Base-by-base conservation (phyloP, 2,329 filamentous ascomycete species). In the Phialocephala sp. region DNA sequence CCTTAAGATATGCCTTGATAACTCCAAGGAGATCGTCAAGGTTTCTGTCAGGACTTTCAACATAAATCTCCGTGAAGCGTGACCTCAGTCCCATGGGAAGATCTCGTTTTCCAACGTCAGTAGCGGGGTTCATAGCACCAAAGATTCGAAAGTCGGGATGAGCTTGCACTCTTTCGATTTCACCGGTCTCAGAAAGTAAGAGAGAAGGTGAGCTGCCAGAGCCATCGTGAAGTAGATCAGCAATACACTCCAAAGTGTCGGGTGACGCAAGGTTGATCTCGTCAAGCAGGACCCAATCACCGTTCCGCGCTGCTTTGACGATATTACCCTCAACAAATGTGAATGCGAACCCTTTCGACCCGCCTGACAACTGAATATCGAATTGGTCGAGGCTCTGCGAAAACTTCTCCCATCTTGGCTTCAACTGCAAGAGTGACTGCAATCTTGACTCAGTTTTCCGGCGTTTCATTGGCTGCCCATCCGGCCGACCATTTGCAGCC, bases 81-180 rank as follows among this genome's bases (percentile, higher is more conserved):
- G 94, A 97, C 63, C 94, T 86, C 52, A 98, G 87, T 1, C 94
- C 94, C 62, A 92, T 88, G 0, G 94, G 93, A 18, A 99, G 82
- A 77, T 99, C 95, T 63, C 94, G 90, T 80, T 99, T 99, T 67
- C 96, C 95, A 63, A 97, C 89, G 80, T 99, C 95, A 2, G 95
- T 99, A 5, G 95, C 95, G 36, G 95, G 95, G 75, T 99, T 99
- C 95, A 99, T 99, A 35, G 96, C 95, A 60, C 92, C 96, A 75
- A 99, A 99, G 15, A 99, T 91, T 45, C 95, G 89, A 77, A 99
- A 99, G 69, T 97, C 89, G 0, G 93, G 90, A 77, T 99, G 94
- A 0, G 94, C 95, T 67, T 89, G 85, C 41, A 99, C 89, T 69
- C 94, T 88, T 77, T 98, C 93, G 52, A 97, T 92, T 72, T 95